Evolutionary conservation across 805 yeast species (phyloP).

Genomic region (Starmerella bombicola): DNA sequence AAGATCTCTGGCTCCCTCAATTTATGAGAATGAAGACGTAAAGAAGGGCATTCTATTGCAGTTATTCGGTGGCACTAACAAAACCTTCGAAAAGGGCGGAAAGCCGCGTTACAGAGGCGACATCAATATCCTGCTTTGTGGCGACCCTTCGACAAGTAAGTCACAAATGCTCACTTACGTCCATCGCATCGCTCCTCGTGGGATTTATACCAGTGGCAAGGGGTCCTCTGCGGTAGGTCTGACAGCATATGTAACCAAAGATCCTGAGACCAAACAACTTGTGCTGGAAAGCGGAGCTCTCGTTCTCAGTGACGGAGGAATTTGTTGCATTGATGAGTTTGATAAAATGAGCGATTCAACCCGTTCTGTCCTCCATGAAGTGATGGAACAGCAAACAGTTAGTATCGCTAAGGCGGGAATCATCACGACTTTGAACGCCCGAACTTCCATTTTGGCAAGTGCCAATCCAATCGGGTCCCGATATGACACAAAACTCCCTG

Average conservation of each 20-base stretch:
- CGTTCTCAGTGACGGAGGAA: conserved; percentile 93
- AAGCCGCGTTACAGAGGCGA: conserved; percentile 80
- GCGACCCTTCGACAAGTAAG: conserved; percentile 96
- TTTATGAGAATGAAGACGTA: conserved; percentile 91
- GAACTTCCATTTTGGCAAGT: conserved; percentile 90
- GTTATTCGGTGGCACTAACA: conserved; percentile 90
- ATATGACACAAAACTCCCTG: conserved; percentile 89
- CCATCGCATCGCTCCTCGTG: conserved; percentile 95
- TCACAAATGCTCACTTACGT: conserved; percentile 91
- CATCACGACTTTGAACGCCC: conserved; percentile 89
- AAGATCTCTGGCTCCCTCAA: conserved; percentile 91
- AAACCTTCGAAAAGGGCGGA: conserved; percentile 79
- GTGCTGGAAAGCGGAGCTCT: conserved; percentile 94
- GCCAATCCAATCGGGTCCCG: conserved; percentile 96
- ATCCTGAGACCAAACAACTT: conserved; percentile 80
- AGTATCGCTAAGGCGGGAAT: conserved; percentile 98
- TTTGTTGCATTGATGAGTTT: conserved; percentile 97
- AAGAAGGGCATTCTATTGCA: conserved; percentile 89
- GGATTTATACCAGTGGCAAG: conserved; percentile 95
- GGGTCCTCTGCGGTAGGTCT: conserved; percentile 99
- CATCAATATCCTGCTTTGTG: conserved; percentile 79
- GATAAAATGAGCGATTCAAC: conserved; percentile 95
- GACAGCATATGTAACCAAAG: conserved; percentile 93
- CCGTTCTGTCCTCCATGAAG: conserved; percentile 91
- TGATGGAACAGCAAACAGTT: conserved; percentile 98